Conservation (phyloP, 306 rosid species). For the Spatholobus suberectus region DNA sequence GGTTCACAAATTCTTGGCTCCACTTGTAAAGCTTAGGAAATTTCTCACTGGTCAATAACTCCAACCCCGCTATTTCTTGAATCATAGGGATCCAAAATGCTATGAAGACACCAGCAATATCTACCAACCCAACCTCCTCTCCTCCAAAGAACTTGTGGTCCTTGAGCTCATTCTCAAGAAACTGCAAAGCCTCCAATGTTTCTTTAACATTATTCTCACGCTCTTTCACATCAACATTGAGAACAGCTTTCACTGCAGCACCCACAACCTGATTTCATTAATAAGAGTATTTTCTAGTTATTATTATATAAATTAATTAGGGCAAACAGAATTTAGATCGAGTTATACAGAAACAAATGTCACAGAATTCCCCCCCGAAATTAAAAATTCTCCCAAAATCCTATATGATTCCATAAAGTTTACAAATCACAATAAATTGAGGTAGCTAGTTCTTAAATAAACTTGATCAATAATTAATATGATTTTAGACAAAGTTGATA, state of each 20-base stretch:
- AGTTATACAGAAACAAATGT: neutral
- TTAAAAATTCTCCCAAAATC: too few relatives aligned
- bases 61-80: conserved; percentile 47
- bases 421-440: neutral
- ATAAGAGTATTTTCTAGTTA: neutral
- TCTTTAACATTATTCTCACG: conserved; percentile 51
- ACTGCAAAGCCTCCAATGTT: conserved; percentile 33
- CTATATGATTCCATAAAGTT: too few relatives aligned
- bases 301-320: neutral
- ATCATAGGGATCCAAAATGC: conserved; percentile 48
- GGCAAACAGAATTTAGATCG: neutral
- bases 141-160: conserved; percentile 70
- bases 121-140: conserved; percentile 54
- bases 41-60: conserved; percentile 46
- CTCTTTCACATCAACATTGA: conserved; percentile 29
- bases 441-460: neutral
- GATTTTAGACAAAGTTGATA: neutral
- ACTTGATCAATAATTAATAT: neutral
- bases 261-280: conserved; percentile 19
- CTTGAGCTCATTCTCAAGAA: conserved; percentile 59
- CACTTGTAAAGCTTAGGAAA: conserved; percentile 53
- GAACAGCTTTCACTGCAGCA: conserved; percentile 23
- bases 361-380: too few relatives aligned
- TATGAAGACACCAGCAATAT: conserved; percentile 51
- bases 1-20: conserved; percentile 48